phyloP scores from a whole-genome alignment of 371 early-diverging fungal species.

The Nematocida parisii region DNA sequence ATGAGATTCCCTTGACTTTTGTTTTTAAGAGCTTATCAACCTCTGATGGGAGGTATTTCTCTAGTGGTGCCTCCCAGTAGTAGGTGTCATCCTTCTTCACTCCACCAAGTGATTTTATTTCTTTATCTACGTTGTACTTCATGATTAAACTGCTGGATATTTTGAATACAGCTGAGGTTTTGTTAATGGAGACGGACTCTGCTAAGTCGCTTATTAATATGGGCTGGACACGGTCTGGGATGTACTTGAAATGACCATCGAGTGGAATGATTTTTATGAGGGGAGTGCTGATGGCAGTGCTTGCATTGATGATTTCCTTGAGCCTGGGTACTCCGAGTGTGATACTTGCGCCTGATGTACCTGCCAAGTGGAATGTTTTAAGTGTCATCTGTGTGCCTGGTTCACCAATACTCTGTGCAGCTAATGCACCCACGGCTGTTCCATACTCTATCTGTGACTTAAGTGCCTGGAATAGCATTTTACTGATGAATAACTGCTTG shows the following conservation, averaged over 20 bases:
- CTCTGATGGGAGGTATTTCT: conserved; percentile 34
- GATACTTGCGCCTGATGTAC: conserved; percentile 95
- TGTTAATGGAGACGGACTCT: conserved; percentile 24
- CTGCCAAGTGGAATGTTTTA: conserved; percentile 99
- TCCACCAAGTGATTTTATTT: conserved; percentile 15
- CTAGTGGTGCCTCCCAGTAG: conserved; percentile 38
- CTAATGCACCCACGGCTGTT: conserved; percentile 81
- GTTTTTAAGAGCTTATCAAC: conserved; percentile 58
- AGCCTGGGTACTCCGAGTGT: conserved; percentile 98
- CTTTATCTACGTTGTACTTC: conserved; percentile 8
- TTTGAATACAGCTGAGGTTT: conserved; percentile 16
- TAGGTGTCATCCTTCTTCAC: neutral
- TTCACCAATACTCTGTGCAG: conserved; percentile 95
- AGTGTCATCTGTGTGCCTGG: conserved; percentile 99
- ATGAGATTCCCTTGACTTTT: conserved; percentile 34
- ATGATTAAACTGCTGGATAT: conserved; percentile 5
- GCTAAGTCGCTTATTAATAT: conserved; percentile 21
- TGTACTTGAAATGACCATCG: neutral
- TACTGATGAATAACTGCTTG: conserved; percentile 21
- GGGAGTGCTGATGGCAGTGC: conserved; percentile 81
- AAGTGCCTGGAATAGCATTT: conserved; percentile 34
- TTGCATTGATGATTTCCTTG: conserved; percentile 80
- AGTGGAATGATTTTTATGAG: conserved; percentile 74
- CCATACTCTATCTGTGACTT: conserved; percentile 77
- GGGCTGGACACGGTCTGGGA: conserved; percentile 30